Percentiles rank a stretch among this genome's conserved stretches.
These are phyloP conservation scores for Rhododendron kiyosumense DNA, from an alignment of 148 eudicot genomes.

Conservation along the genomic window DNA sequence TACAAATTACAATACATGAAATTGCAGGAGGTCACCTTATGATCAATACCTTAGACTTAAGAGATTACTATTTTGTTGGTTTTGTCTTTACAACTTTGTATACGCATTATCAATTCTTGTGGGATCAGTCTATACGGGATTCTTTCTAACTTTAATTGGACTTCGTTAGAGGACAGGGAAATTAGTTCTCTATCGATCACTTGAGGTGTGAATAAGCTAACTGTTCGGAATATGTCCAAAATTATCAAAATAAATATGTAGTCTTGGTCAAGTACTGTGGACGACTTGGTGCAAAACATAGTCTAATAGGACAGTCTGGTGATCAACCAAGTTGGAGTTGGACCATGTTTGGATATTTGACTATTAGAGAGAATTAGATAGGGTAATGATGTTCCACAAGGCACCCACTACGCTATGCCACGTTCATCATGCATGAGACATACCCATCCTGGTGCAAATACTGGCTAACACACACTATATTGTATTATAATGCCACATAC, in stretches of 20 bases:
- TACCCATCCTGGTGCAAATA: background rate
- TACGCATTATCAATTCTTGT: background rate
- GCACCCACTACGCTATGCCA: background rate
- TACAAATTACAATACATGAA: background rate
- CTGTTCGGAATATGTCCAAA: no score
- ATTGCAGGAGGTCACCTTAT: background rate
- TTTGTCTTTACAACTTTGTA: no score
- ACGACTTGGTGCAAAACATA: background rate
- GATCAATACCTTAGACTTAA: background rate
- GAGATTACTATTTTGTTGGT: background rate
- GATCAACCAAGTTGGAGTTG: background rate
- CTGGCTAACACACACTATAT: background rate
- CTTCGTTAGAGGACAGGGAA: background rate
- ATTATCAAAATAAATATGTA: no score
- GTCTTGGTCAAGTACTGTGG: background rate
- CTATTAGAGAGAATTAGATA: background rate
- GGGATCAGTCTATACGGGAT: background rate
- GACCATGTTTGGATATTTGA: background rate
- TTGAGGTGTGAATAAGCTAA: no score
- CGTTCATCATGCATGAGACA: slow-evolving; percentile 2
- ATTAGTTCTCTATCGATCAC: no score
- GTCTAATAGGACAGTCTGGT: background rate
- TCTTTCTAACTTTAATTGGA: background rate
- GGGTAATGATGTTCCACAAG: background rate
- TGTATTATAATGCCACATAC: no score